A percentile compares a stretch with the other conserved stretches of the same genome.
These are phyloP conservation scores for Sanghuangporus baumii DNA, from an alignment of 1,284 basidiomycete genomes.

Conservation along the genomic window DNA sequence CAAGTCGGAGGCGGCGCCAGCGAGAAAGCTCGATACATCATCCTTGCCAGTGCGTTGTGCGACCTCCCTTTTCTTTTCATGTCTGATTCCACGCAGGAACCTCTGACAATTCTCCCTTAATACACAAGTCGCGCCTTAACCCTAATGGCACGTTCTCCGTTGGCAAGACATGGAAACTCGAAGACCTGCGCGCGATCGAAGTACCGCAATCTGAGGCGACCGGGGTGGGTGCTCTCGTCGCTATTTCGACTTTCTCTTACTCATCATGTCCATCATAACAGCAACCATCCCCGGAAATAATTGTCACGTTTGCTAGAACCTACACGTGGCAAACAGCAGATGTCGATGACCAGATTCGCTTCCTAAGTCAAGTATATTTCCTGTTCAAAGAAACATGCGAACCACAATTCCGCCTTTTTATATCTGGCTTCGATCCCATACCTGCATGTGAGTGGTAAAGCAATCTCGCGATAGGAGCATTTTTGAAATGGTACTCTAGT, in stretches of 20 bases:
- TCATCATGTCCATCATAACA: neutral
- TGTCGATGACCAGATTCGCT: conserved; percentile 12
- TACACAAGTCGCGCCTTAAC: conserved; percentile 97
- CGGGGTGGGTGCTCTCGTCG: conserved; percentile 47
- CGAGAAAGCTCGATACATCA: conserved; percentile 76
- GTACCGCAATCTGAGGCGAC: conserved; percentile 31
- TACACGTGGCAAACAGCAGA: conserved; percentile 17
- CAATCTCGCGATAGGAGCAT: neutral
- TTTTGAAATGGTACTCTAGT: neutral
- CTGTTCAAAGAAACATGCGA: conserved; percentile 8
- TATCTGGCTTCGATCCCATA: conserved; percentile 9
- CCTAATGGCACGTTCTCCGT: conserved; percentile 94
- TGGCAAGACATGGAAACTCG: conserved; percentile 93
- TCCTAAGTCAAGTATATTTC: conserved; percentile 5
- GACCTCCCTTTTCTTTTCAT: neutral
- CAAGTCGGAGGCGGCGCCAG: conserved; percentile 32
- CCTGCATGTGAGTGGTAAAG: conserved; percentile 1
- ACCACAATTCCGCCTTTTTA: neutral
- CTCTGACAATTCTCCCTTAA: conserved; percentile 58
- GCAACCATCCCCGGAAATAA: conserved; percentile 8
- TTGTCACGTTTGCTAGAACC: conserved; percentile 15
- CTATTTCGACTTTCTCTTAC: neutral
- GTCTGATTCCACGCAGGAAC: conserved; percentile 43
- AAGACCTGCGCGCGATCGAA: conserved; percentile 77
- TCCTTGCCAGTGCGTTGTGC: conserved; percentile 74